Percentiles rank a stretch among this genome's conserved stretches.
These are phyloP conservation scores for Paratinospora sagittata DNA, from an alignment of 164 flowering plant species.

Conservation along the genomic window DNA sequence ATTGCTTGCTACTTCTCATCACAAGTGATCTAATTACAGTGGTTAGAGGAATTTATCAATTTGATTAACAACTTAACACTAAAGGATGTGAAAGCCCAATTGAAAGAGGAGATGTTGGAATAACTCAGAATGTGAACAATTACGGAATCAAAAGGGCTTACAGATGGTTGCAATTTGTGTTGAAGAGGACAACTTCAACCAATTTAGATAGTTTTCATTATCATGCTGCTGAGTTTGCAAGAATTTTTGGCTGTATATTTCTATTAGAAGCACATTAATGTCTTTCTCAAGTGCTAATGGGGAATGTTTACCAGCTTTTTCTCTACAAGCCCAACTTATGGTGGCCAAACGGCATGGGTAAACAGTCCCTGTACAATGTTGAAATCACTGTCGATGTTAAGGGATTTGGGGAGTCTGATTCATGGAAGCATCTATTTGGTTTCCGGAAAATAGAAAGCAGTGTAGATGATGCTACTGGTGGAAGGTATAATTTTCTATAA, in stretches of 20 bases:
- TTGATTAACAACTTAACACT: conserved; percentile 71
- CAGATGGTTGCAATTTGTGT: neutral
- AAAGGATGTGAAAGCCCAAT: conserved; percentile 32
- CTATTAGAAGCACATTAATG: neutral
- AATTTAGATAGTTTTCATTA: neutral
- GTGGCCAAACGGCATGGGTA: conserved; percentile 99
- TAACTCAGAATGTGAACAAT: neutral
- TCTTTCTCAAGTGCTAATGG: conserved; percentile 13
- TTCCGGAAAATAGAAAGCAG: conserved; percentile 88
- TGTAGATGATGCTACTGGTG: conserved; percentile 82
- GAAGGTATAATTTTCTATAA: conserved; percentile 50
- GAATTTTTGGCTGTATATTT: neutral
- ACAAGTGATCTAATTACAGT: neutral
- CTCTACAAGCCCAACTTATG: conserved; percentile 95
- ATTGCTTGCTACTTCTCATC: neutral
- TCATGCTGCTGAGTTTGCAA: neutral
- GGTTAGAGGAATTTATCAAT: conserved; percentile 16
- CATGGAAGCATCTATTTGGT: conserved; percentile 76
- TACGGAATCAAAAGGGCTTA: neutral
- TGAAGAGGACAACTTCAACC: neutral
- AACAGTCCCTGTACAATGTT: conserved; percentile 78
- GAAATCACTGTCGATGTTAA: conserved; percentile 64
- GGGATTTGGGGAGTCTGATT: conserved; percentile 82
- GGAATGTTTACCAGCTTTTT: conserved; percentile 55
- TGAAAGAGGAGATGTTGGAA: conserved; percentile 23